These are phyloP conservation scores for Mrakia frigida DNA, from an alignment of 768 basidiomycete species.

Conservation along the genomic window DNA sequence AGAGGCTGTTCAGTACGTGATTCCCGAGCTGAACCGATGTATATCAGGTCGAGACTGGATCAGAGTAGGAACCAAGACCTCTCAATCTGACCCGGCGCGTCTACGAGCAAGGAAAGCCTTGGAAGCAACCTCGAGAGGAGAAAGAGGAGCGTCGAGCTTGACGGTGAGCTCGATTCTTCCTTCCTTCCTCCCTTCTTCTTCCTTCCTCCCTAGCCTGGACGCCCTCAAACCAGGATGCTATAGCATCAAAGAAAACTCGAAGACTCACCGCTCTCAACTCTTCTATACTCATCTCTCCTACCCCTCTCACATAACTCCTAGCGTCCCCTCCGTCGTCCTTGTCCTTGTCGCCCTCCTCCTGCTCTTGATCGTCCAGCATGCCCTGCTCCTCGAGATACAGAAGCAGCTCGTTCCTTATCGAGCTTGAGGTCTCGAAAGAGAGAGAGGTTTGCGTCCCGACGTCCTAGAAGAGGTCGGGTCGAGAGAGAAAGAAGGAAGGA, in stretches of 20 bases:
- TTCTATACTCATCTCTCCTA: constrained; percentile 15
- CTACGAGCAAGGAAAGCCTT: no score
- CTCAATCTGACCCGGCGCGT: no score
- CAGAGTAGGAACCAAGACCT: no score
- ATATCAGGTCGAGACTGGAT: no score
- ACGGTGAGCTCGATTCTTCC: not conserved
- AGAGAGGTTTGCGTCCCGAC: constrained; percentile 28
- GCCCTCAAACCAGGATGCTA: no score
- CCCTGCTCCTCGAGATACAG: constrained; percentile 30
- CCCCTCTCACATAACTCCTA: constrained; percentile 13
- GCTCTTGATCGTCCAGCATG: constrained; percentile 29
- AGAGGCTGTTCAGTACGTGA: not conserved
- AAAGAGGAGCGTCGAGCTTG: no score
- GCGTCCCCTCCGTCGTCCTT: not conserved
- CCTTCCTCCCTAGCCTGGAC: no score
- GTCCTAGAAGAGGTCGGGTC: not conserved
- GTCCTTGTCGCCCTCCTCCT: constrained; percentile 5
- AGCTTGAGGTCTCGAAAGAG: constrained; percentile 31
- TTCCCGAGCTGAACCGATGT: no score
- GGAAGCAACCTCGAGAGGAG: no score
- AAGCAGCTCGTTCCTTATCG: constrained; percentile 26
- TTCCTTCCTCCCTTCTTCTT: not conserved
- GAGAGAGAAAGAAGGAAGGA: not conserved
- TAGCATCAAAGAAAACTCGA: not conserved
- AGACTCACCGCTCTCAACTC: constrained; percentile 9